phyloP scores from a whole-genome alignment of 2,329 filamentous ascomycete species.

The Dactylonectria macrodidyma region DNA sequence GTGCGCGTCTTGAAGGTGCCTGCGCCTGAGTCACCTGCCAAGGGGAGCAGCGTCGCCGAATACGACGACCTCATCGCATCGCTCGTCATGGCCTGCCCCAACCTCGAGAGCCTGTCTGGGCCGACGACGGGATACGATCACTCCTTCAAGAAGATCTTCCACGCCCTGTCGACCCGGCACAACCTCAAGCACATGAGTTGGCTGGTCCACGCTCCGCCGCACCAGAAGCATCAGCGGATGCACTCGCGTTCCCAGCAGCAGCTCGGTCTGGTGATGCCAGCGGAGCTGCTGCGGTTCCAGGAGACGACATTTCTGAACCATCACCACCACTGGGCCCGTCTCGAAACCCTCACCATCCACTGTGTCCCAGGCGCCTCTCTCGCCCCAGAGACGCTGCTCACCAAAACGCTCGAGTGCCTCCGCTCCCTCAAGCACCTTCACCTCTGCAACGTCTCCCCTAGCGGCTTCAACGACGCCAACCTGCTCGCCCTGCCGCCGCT shows the following conservation, averaged over 20 bases:
- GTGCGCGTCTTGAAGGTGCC: slow-evolving; percentile 71
- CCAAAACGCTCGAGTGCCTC: slow-evolving; percentile 64
- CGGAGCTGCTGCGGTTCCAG: slow-evolving; percentile 49
- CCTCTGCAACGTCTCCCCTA: slow-evolving; percentile 69
- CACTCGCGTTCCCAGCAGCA: slow-evolving; percentile 53
- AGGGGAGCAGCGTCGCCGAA: slow-evolving; percentile 56
- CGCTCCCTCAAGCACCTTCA: slow-evolving; percentile 72
- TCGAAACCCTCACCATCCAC: slow-evolving; percentile 71
- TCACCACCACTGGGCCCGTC: slow-evolving; percentile 69
- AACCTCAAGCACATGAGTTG: slow-evolving; percentile 73
- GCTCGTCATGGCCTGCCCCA: slow-evolving; percentile 76
- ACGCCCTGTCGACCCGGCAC: slow-evolving; percentile 71
- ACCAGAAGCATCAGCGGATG: slow-evolving; percentile 50
- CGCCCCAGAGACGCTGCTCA: slow-evolving; percentile 67
- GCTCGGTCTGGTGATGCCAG: slow-evolving; percentile 47
- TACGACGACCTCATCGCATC: slow-evolving; percentile 73
- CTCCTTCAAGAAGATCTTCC: slow-evolving; percentile 69
- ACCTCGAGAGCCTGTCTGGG: slow-evolving; percentile 72
- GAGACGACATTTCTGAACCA: slow-evolving; percentile 64
- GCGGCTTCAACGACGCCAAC: slow-evolving; percentile 70
- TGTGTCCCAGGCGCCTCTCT: slow-evolving; percentile 70
- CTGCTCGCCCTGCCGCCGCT: slow-evolving; percentile 70
- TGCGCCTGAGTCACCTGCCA: slow-evolving; percentile 59
- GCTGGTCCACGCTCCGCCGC: slow-evolving; percentile 62
- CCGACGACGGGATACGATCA: slow-evolving; percentile 69